Evolutionary conservation across 2,329 filamentous ascomycete species (phyloP), one percentile per base, ranked within the genome.

Genomic region (Fusarium sacchari): DNA sequence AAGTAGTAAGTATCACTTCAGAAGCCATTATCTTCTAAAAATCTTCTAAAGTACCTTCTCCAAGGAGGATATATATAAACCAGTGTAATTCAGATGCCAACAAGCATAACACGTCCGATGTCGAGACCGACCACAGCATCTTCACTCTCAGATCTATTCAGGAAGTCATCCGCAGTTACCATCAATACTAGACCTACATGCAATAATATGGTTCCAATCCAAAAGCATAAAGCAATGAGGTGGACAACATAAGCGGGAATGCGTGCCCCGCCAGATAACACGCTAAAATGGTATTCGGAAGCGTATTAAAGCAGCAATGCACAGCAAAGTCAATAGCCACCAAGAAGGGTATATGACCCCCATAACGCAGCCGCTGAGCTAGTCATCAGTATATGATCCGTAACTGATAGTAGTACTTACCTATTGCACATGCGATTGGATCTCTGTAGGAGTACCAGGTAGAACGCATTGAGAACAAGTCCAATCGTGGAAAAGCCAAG

Each of bases 371-470:
- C 24, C 42, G 11, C 42, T 44, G 24, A 17, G 17, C 2, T 0
- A 18, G 0, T 6, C 1, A 26, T 44, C 11, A 44, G 42, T 13
- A 3, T 18, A 13, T 18, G 0, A 18, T 4, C 13, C 17, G 0
- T 44, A 44, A 26, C 0, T 26, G 4, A 4, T 8, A 26, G 7
- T 8, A 13, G 1, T 0, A 18, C 42, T 26, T 9, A 26, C 42
- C 42, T 44, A 0, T 18, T 18, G 6, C 42, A 44, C n/a, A 8
- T 2, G 7, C 42, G 7, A 18, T 44, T 18, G 17, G n/a, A 44
- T 1, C 15, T 26, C 17, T 8, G 17, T 4, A 26, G 4, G 13
- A 44, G 0, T 24, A 9, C 11, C n/a, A 13, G 6, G 42, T 26
- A 24, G 42, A 18, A 10, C 0, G n/a, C 26, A 44, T 44, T 26